These are phyloP conservation scores for Metschnikowia lunata DNA, from an alignment of 805 yeast genomes.

Conservation along the genomic window DNA sequence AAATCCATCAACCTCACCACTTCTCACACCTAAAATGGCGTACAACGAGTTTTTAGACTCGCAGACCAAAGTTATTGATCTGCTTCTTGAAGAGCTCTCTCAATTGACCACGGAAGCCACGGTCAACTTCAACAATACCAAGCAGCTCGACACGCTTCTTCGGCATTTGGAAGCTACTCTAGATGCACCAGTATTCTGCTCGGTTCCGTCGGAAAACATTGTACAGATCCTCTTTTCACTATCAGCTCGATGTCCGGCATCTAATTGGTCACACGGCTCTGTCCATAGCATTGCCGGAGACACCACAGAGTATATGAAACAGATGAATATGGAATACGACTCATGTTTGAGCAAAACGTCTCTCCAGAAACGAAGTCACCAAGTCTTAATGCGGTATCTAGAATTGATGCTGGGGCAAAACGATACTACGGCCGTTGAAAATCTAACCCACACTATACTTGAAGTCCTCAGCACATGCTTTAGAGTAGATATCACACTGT, in stretches of 20 bases:
- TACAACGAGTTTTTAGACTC: constrained; percentile 6
- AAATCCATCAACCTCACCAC: too few relatives aligned
- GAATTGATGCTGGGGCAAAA: background rate
- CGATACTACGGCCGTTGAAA: background rate
- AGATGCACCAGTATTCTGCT: constrained; percentile 5
- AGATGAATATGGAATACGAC: constrained; percentile 20
- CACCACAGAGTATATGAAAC: constrained; percentile 19
- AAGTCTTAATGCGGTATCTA: constrained; percentile 14
- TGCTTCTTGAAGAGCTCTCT: constrained; percentile 20
- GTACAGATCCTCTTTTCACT: constrained; percentile 31
- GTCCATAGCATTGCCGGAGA: constrained; percentile 21
- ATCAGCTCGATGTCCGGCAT: constrained; percentile 24
- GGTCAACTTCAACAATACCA: constrained; percentile 24
- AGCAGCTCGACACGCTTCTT: constrained; percentile 28
- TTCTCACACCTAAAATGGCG: background rate
- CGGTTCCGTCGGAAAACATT: constrained; percentile 25
- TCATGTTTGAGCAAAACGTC: constrained; percentile 17
- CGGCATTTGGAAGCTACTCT: constrained; percentile 22
- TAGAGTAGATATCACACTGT: background rate
- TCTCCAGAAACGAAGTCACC: constrained; percentile 19
- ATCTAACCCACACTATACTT: constrained; percentile 3
- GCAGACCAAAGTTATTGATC: constrained; percentile 20
- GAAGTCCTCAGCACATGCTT: background rate
- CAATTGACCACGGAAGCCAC: constrained; percentile 7
- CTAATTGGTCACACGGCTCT: constrained; percentile 23